Base-by-base conservation (phyloP, 73 alveolate species). In the Durusdinium trenchii region DNA sequence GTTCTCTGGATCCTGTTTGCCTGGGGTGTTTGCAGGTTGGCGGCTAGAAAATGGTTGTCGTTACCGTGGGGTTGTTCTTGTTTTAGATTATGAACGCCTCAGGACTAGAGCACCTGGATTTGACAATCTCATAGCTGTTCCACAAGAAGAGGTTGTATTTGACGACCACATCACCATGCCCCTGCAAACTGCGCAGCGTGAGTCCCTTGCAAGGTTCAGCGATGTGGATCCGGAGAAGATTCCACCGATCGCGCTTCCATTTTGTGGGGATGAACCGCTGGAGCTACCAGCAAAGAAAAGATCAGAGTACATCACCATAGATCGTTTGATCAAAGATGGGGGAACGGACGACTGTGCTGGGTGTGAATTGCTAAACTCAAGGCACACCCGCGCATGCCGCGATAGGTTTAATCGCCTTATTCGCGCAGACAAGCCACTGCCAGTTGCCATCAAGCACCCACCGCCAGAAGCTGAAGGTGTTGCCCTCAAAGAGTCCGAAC, bases 1-100 rank as follows among this genome's bases (percentile, higher is more conserved):
- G 51, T 83, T 83, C n/a, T 7, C 48, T 14, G 85, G 85, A 9
- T 75, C 85, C 2, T 75, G 85, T 75, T 52, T 75, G 36, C 85
- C 85, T 0, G 85, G 85, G 23, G 9, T 83, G 1, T 83, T 83
- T 50, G 93, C 93, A 47, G 93, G 93, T 2, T 83, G 93, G 93
- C 4, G 93, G 3, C 73, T 83, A 3, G 93, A 83, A 36, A 47
- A 50, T 51, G 93, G 93, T 1, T 50, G 75, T 10, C 48, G 75
- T 0, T 83, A 30, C 93, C 47, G 93, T 46, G 93, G 73, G 52
- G 75, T 83, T 35, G 71, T 48, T 4, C 50, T 48, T 20, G 75
- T 83, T 1, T 40, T 83, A 35, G 93, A 83, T 38, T 46, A 83
- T 28, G 73, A 83, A 50, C 47, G 50, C 32, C 43, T 83, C 12